Base-by-base conservation (phyloP, 1,139 yeast species). In the Pichia sp. region DNA sequence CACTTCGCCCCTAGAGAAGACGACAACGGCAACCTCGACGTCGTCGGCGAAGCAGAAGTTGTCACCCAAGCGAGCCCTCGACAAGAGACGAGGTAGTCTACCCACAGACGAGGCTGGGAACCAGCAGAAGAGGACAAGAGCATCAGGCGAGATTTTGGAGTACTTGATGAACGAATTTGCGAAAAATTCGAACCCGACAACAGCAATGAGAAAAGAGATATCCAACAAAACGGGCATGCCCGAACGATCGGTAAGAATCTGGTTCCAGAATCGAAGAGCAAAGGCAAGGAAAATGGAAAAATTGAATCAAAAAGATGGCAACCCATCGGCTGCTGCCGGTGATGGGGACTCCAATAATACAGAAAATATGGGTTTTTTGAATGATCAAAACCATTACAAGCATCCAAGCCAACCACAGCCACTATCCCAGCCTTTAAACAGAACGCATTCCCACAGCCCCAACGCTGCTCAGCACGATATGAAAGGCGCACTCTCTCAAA, bases 241-340 rank as follows among this genome's bases (percentile, higher is more conserved):
- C 8, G 97, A 91, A 65, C 80, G 96, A 61, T 91, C 96, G 5
- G 96, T 92, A 2, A 79, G 96, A 55, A 91, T 92, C 50, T 92
- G 98, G 98, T 92, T 92, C 67, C 98, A 92, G 69, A 92, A 92
- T 67, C 76, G 95, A 63, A 73, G 97, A 58, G 97, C 97, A 20
- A 90, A 90, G 67, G 77, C 83, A 50, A 78, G 92, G 66, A 84
- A 81, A 64, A 66, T 77, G 60, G 85, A 80, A 61, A 73, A 84
- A 53, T 67, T 77, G 67, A 75, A 73, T 24, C 64, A 67, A 52
- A 60, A 55, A 40, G 62, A 60, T 48, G 58, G 51, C 14, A 34
- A 31, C n/a, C 20, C 33, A 16, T 38, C 48, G 34, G 27, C 30
- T 27, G 10, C 3, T 12, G 38, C 38, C 17, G 30, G 43, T 29